Percentiles rank a stretch among this genome's conserved stretches.
Evolutionary conservation across 2,329 filamentous ascomycete species (phyloP).

Genomic region (Fusarium sp.): DNA sequence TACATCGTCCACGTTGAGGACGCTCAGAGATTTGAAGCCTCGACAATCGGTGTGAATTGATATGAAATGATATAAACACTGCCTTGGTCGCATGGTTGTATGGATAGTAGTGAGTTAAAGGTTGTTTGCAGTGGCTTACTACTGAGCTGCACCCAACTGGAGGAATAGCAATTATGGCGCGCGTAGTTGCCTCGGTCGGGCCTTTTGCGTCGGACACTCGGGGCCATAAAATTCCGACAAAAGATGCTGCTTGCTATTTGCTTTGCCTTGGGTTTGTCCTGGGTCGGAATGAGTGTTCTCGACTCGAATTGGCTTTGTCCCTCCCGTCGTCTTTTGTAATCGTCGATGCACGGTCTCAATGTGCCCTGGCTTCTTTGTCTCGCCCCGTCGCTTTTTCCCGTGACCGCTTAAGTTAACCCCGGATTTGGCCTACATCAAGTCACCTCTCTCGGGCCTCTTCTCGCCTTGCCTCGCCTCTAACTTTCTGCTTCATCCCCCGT

Average conservation of each 20-base stretch:
- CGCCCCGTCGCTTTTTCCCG: conserved; percentile 20
- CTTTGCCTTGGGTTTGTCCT: conserved; percentile 21
- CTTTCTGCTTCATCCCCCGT: conserved; percentile 30
- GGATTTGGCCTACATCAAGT: conserved; percentile 31
- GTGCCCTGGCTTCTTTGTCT: conserved; percentile 27
- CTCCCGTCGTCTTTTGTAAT: conserved; percentile 37
- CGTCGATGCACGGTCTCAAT: conserved; percentile 38
- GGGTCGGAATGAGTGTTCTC: conserved; percentile 34
- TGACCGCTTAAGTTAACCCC: conserved; percentile 26
- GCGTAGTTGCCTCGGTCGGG: conserved; percentile 19
- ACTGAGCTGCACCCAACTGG: neutral
- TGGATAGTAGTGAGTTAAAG: neutral
- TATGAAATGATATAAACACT: neutral
- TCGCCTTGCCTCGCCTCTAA: conserved; percentile 21
- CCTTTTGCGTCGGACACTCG: conserved; percentile 35
- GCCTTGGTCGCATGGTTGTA: neutral
- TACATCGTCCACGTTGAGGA: conserved; percentile 21
- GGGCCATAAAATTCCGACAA: conserved; percentile 38
- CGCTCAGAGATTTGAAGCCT: neutral
- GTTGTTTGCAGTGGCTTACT: conserved; percentile 20
- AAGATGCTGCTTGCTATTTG: conserved; percentile 33
- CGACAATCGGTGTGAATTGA: neutral
- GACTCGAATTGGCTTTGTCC: conserved; percentile 42
- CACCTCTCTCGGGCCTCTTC: conserved; percentile 10
- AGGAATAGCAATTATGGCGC: conserved; percentile 1